Base-by-base conservation (phyloP, 2,329 filamentous ascomycete species). In the Xylaria sp. region DNA sequence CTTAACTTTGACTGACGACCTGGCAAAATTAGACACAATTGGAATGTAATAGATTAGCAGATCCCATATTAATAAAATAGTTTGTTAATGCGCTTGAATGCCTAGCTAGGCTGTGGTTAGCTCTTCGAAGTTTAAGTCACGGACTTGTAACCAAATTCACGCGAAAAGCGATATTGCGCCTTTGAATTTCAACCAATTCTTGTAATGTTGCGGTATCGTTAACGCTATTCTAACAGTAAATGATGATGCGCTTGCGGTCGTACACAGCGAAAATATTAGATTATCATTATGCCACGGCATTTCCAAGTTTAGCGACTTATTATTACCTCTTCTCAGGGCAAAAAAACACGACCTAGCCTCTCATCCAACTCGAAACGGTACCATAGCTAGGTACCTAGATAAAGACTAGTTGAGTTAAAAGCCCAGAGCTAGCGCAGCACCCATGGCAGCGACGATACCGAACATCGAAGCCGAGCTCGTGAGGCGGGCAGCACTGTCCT, bases 371-470 rank as follows among this genome's bases (percentile, higher is more conserved):
- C 10, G 15, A 22, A 38, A 11, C 3, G 25, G 25, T 39, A 44
- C 25, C 13, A 31, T 7, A 47, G 45, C 47, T 11, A 45, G 25
- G n/a, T 38, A 22, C 25, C 15, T 1, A n/a, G n/a, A n/a, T n/a
- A n/a, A n/a, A n/a, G n/a, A 13, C 36, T 39, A 13, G 25, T 39
- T 17, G n/a, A 22, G 42, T 56, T 71, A 75, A 61, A 71, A 73
- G 59, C 74, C 72, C 6, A 74, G 69, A 45, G 67, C 66, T 13
- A 75, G 63, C 20, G 72, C 70, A 27, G 67, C 70, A 29, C 57
- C 74, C 29, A 76, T 69, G n/a, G 74, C 74, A 39, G 72, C 49
- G 4, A 75, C 67, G 47, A 75, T 69, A 13, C 71, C 71, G 11
- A 75, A 65, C 13, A 76, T 59, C 2, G 74, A 75, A 51, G 73